phyloP scores from a whole-genome alignment of 129 eudicot genomes.

The Helichrysum umbraculigerum region DNA sequence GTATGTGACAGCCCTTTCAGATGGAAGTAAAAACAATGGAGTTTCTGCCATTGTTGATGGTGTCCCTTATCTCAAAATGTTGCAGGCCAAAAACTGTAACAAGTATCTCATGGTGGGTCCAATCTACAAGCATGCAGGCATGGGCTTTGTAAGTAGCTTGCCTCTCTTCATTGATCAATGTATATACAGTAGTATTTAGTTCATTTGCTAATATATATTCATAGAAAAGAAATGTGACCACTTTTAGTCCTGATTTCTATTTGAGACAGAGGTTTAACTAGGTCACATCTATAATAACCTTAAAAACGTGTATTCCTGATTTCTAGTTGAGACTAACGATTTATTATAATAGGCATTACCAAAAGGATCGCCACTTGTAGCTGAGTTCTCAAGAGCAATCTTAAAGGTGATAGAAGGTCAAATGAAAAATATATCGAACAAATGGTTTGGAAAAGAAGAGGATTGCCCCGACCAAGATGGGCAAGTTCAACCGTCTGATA shows the following conservation, averaged over 20 bases:
- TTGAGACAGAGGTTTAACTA: too few relatives aligned
- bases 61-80: slow-evolving; percentile 52
- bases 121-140: slow-evolving; percentile 45
- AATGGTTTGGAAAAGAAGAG: slow-evolving; percentile 34
- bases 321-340: too few relatives aligned
- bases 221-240: too few relatives aligned
- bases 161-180: too few relatives aligned
- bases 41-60: slow-evolving; percentile 62
- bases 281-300: too few relatives aligned
- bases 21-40: slow-evolving; percentile 37
- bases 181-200: too few relatives aligned
- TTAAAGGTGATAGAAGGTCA: slow-evolving; percentile 46
- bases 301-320: too few relatives aligned
- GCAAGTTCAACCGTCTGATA: slow-evolving; percentile 24
- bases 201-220: too few relatives aligned
- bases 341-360: slow-evolving; percentile 47
- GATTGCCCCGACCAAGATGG: slow-evolving; percentile 23
- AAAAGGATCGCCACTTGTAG: slow-evolving; percentile 51
- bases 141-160: slow-evolving; percentile 57
- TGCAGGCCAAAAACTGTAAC: slow-evolving; percentile 40
- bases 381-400: slow-evolving; percentile 54
- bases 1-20: slow-evolving; percentile 34
- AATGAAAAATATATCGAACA: slow-evolving; percentile 43
- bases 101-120: slow-evolving; percentile 48
- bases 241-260: too few relatives aligned